These are phyloP conservation scores for Diaporthe capsici DNA, from an alignment of 2,329 filamentous ascomycete species.

Conservation along the genomic window DNA sequence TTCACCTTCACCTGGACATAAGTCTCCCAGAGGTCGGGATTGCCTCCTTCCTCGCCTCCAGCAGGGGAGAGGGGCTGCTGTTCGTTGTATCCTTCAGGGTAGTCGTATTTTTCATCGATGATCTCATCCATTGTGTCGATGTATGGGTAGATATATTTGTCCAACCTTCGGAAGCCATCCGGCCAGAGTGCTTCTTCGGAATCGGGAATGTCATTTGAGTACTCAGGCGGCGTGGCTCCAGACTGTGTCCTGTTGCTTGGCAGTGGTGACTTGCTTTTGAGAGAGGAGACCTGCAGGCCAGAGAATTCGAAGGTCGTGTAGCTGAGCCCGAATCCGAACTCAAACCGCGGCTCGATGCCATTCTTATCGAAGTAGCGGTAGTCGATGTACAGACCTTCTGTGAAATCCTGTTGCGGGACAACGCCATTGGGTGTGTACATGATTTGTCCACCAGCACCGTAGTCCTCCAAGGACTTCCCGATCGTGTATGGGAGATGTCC, in stretches of 20 bases:
- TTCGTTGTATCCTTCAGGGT: slow-evolving; percentile 69
- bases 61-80: slow-evolving; percentile 69
- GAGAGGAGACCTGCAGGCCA: slow-evolving; percentile 61
- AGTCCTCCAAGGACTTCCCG: slow-evolving; percentile 80
- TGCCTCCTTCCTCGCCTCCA: slow-evolving; percentile 78
- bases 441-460: slow-evolving; percentile 79
- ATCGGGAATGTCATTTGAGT: slow-evolving; percentile 68
- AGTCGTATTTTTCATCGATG: slow-evolving; percentile 58
- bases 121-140: slow-evolving; percentile 65
- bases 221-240: slow-evolving; percentile 64
- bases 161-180: slow-evolving; percentile 68
- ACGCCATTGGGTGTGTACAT: slow-evolving; percentile 76
- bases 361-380: slow-evolving; percentile 90
- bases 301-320: slow-evolving; percentile 81
- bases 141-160: slow-evolving; percentile 83
- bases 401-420: slow-evolving; percentile 85
- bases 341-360: slow-evolving; percentile 80
- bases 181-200: slow-evolving; percentile 74
- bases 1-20: slow-evolving; percentile 65
- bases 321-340: slow-evolving; percentile 88
- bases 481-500: slow-evolving; percentile 93
- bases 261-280: slow-evolving; percentile 61
- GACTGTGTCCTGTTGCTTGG: slow-evolving; percentile 57
- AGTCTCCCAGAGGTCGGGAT: slow-evolving; percentile 74
- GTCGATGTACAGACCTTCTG: slow-evolving; percentile 87